Conservation (phyloP, 2,329 filamentous ascomycete species). For the Achaetomium macrosporum region DNA sequence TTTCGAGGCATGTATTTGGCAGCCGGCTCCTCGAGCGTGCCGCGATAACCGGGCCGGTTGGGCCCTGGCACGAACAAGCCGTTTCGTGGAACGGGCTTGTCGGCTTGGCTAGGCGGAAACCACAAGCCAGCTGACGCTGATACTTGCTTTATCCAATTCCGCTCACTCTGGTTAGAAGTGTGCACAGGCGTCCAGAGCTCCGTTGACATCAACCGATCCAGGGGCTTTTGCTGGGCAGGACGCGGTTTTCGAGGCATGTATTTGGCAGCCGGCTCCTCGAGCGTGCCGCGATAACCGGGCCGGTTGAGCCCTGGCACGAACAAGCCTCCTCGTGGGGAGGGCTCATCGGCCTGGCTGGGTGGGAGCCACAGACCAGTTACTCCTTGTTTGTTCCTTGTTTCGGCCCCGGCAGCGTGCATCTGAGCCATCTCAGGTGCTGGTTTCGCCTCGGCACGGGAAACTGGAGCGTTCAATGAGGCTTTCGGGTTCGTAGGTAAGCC, state of each 20-base stretch:
- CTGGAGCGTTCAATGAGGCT: slow-evolving; percentile 10
- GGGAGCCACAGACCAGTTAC: slow-evolving; percentile 23
- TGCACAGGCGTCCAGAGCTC: slow-evolving; percentile 24
- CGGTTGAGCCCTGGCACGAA: slow-evolving; percentile 14
- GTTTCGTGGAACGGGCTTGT: neutral
- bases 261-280: slow-evolving; percentile 31
- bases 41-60: slow-evolving; percentile 25
- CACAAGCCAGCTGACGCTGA: slow-evolving; percentile 18
- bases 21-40: slow-evolving; percentile 29
- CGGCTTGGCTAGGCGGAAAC: slow-evolving; percentile 8
- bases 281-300: slow-evolving; percentile 26
- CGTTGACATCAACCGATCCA: slow-evolving; percentile 26
- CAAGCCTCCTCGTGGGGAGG: slow-evolving; percentile 1
- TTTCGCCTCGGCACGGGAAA: neutral
- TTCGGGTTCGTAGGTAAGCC: slow-evolving; percentile 19
- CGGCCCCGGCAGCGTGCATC: slow-evolving; percentile 11
- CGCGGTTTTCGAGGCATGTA: slow-evolving; percentile 28
- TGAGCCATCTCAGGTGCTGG: slow-evolving; percentile 9
- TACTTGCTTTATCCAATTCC: slow-evolving; percentile 26
- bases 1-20: slow-evolving; percentile 29
- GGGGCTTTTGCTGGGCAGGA: slow-evolving; percentile 21
- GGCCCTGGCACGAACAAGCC: slow-evolving; percentile 6
- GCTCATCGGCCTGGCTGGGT: neutral
- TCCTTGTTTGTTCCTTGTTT: slow-evolving; percentile 11
- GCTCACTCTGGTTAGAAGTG: slow-evolving; percentile 5